Percentiles rank a stretch among this genome's conserved stretches.
phyloP scores from a whole-genome alignment of 1,139 yeast genomes.

The Geotrichum fermentans region DNA sequence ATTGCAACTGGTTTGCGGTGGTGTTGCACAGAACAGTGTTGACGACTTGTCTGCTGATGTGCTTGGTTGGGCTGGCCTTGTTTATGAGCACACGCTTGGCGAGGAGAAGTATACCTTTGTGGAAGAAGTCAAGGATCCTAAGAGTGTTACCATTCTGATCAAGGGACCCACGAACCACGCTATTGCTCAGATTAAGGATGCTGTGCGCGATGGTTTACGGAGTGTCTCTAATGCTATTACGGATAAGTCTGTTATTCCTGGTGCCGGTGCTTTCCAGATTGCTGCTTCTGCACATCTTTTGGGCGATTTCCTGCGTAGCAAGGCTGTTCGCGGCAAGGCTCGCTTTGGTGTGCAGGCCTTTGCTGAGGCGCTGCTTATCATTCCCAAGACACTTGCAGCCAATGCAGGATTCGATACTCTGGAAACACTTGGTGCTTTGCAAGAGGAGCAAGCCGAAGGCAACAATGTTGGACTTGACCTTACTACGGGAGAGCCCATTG shows the following conservation, averaged over 20 bases:
- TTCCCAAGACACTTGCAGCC: constrained; percentile 88
- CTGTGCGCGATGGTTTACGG: constrained; percentile 93
- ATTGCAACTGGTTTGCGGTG: constrained; percentile 92
- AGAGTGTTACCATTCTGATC: constrained; percentile 84
- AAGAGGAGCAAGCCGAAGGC: constrained; percentile 82
- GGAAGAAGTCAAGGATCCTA: constrained; percentile 87
- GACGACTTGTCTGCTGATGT: constrained; percentile 82
- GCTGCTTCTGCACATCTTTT: constrained; percentile 67
- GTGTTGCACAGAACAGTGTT: constrained; percentile 95
- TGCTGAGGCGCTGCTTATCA: constrained; percentile 81
- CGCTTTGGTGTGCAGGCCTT: constrained; percentile 91
- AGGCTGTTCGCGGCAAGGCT: constrained; percentile 73
- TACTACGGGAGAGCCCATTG: constrained; percentile 90
- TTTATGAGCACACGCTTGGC: constrained; percentile 88
- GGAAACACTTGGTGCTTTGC: constrained; percentile 83
- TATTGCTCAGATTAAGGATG: constrained; percentile 89
- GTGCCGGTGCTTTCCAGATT: constrained; percentile 94
- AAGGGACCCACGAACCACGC: constrained; percentile 90
- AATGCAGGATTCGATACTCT: constrained; percentile 93
- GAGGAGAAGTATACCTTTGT: constrained; percentile 97
- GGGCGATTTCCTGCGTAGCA: constrained; percentile 40
- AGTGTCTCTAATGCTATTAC: constrained; percentile 88
- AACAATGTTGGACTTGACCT: constrained; percentile 87
- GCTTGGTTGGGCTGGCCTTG: constrained; percentile 88
- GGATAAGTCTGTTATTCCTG: constrained; percentile 85